A percentile compares a stretch with the other conserved stretches of the same genome.
phyloP scores from a whole-genome alignment of 768 basidiomycete genomes.

The Tremella fuciformis region DNA sequence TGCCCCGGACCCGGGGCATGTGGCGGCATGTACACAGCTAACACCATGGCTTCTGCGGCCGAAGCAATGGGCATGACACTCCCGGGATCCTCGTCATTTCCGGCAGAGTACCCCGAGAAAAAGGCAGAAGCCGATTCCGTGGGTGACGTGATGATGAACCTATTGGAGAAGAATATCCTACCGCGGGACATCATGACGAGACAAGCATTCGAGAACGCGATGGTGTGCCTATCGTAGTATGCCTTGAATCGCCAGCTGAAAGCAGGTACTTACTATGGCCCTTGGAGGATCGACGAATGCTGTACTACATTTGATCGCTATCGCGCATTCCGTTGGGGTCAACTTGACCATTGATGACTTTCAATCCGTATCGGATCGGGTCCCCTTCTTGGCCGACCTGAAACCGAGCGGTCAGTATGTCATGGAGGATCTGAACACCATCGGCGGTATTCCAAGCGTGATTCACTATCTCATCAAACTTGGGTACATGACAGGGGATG shows the following conservation, averaged over 20 bases:
- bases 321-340: conserved; percentile 93
- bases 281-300: conserved; percentile 98
- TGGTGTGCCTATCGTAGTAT: conserved; percentile 58
- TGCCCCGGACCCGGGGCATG: conserved; percentile 98
- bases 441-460: conserved; percentile 96
- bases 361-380: conserved; percentile 85
- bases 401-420: conserved; percentile 98
- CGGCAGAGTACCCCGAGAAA: conserved; percentile 89
- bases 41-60: conserved; percentile 94
- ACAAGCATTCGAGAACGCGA: conserved; percentile 95
- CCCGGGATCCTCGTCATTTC: conserved; percentile 95
- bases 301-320: conserved; percentile 91
- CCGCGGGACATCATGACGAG: conserved; percentile 96
- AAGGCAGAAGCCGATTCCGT: conserved; percentile 73
- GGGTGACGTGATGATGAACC: conserved; percentile 77
- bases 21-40: conserved; percentile 97
- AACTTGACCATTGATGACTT: conserved; percentile 85
- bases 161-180: conserved; percentile 85
- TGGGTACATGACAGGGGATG: conserved; percentile 83
- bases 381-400: conserved; percentile 91
- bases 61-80: conserved; percentile 96
- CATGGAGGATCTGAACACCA: conserved; percentile 94
- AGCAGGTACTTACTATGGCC: conserved; percentile 88
- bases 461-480: conserved; percentile 80
- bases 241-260: conserved; percentile 5